phyloP scores from a whole-genome alignment of 2,329 filamentous ascomycete species.

The Monilinia fructigena region DNA sequence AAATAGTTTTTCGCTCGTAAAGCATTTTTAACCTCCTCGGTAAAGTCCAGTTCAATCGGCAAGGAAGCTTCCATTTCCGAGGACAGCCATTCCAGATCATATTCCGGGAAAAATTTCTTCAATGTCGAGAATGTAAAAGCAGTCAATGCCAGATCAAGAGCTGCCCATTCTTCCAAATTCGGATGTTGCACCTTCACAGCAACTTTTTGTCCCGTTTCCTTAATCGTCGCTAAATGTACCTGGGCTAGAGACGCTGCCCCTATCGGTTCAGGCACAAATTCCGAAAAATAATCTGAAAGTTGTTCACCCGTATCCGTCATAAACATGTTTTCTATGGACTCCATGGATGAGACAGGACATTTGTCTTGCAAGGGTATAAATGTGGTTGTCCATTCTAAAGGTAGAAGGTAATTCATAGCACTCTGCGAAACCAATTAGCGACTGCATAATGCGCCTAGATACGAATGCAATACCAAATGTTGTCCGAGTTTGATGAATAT shows the following conservation, averaged over 20 bases:
- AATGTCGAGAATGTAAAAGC: constrained; percentile 85
- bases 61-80: constrained; percentile 89
- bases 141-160: constrained; percentile 82
- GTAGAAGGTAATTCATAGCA: constrained; percentile 92
- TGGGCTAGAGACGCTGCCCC: constrained; percentile 93
- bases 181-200: constrained; percentile 98
- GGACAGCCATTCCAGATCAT: constrained; percentile 94
- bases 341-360: constrained; percentile 87
- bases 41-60: constrained; percentile 88
- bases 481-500: constrained; percentile 99
- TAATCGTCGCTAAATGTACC: constrained; percentile 83
- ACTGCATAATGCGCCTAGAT: neutral
- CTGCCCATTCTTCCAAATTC: constrained; percentile 82
- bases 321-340: constrained; percentile 86
- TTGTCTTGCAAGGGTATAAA: constrained; percentile 96
- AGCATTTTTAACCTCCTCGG: constrained; percentile 81
- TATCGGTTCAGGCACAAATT: constrained; percentile 77
- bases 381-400: constrained; percentile 88
- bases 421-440: constrained; percentile 52
- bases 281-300: constrained; percentile 79
- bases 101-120: constrained; percentile 93
- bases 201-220: constrained; percentile 78
- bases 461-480: constrained; percentile 61
- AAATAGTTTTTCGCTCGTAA: constrained; percentile 79
- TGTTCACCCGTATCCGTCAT: constrained; percentile 74